These are phyloP conservation scores for Dysphania ambrosioides DNA, from an alignment of 148 eudicot genomes.

Conservation along the genomic window DNA sequence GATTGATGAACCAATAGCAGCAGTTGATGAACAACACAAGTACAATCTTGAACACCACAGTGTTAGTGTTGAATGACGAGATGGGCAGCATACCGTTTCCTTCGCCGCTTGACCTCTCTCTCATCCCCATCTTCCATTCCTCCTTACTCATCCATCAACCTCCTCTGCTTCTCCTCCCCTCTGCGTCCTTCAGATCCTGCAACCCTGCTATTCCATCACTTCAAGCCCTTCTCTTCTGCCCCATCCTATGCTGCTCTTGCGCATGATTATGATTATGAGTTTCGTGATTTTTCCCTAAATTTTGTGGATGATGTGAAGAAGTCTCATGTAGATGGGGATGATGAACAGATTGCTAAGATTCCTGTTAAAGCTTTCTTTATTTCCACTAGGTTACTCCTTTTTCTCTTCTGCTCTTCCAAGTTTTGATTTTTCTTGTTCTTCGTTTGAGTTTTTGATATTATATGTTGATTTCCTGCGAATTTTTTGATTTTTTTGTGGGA, in stretches of 20 bases:
- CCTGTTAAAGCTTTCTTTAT: slow-evolving; percentile 81
- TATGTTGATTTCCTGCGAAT: neutral
- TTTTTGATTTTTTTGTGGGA: too few species aligned
- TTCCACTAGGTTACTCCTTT: slow-evolving; percentile 45
- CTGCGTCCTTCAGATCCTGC: slow-evolving; percentile 26
- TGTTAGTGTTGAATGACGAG: slow-evolving; percentile 97
- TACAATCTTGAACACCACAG: too few species aligned
- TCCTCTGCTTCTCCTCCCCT: too few species aligned
- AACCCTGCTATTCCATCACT: slow-evolving; percentile 26
- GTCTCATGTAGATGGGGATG: slow-evolving; percentile 40
- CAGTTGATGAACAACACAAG: too few species aligned
- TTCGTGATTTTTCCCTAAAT: slow-evolving; percentile 28
- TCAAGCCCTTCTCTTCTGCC: slow-evolving; percentile 51
- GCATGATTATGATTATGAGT: slow-evolving; percentile 44
- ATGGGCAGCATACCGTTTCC: slow-evolving; percentile 49
- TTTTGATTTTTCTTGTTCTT: neutral
- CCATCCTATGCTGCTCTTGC: slow-evolving; percentile 41
- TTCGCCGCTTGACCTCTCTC: slow-evolving; percentile 38
- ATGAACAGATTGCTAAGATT: slow-evolving; percentile 47
- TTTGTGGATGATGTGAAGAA: neutral
- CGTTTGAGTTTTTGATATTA: neutral
- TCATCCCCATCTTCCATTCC: slow-evolving; percentile 1
- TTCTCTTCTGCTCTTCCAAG: neutral
- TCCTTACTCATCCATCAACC: neutral
- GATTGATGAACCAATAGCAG: too few species aligned